Percentiles rank a stretch among this genome's conserved stretches.
Conservation (phyloP, 2,329 filamentous ascomycete genomes). For the Aspergillus persii region DNA sequence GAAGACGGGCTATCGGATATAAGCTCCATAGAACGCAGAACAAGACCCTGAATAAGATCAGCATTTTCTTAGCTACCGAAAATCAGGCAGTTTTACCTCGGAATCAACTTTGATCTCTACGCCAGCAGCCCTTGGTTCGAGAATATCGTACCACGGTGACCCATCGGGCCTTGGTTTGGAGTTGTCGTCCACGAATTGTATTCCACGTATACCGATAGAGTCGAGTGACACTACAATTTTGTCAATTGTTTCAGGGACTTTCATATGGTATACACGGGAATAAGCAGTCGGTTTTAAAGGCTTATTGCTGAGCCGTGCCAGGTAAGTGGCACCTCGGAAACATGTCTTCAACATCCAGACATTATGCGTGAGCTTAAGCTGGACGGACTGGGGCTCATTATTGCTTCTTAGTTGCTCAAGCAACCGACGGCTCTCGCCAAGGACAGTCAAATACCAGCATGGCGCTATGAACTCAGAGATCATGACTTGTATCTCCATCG, state of each 20-base stretch:
- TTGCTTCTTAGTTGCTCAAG: background rate
- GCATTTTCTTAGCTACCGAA: background rate
- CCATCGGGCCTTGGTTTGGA: constrained; percentile 5
- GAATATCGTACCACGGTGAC: constrained; percentile 18
- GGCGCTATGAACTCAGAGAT: constrained; percentile 4
- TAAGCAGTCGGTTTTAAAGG: background rate
- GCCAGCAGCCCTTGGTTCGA: constrained; percentile 1
- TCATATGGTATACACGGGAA: background rate
- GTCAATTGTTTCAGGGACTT: background rate
- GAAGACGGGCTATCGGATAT: background rate
- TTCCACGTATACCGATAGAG: constrained; percentile 6
- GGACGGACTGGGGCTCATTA: background rate
- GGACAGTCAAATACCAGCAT: constrained; percentile 1
- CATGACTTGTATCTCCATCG: background rate
- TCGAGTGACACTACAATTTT: constrained; percentile 9
- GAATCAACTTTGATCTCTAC: constrained; percentile 1
- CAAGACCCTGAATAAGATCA: constrained; percentile 8
- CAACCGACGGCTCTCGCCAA: constrained; percentile 10
- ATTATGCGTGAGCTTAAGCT: background rate
- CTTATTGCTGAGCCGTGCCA: constrained; percentile 1
- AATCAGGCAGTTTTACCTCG: background rate
- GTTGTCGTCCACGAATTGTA: constrained; percentile 8
- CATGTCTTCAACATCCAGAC: constrained; percentile 1
- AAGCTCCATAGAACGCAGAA: constrained; percentile 6
- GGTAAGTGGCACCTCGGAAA: constrained; percentile 1